Percentiles rank a stretch among this genome's conserved stretches.
Conservation (phyloP, 768 basidiomycete species). For the Leccinum incarnatum region DNA sequence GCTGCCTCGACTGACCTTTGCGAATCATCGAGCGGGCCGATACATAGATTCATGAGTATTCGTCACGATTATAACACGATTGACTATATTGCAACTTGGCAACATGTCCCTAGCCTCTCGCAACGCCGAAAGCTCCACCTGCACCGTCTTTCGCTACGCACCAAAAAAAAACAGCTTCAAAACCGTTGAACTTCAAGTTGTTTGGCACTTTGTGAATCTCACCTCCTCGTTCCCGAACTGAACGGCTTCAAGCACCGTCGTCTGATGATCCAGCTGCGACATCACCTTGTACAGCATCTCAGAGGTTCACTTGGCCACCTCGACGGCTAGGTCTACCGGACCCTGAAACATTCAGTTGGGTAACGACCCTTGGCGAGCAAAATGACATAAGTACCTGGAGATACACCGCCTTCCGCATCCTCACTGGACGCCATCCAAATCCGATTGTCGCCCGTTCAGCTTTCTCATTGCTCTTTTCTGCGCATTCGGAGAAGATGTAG, state of each 20-base stretch:
- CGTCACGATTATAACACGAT: no score
- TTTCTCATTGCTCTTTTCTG: no score
- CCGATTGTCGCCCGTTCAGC: no score
- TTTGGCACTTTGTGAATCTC: no score
- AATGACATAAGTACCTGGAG: slow-evolving; percentile 58
- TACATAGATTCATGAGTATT: no score
- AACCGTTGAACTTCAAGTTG: no score
- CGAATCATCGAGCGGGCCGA: no score
- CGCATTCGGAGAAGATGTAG: no score
- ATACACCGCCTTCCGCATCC: slow-evolving; percentile 39
- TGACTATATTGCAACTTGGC: slow-evolving; percentile 49
- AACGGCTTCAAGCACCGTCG: slow-evolving; percentile 77
- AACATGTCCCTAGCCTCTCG: slow-evolving; percentile 72
- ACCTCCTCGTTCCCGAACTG: slow-evolving; percentile 83
- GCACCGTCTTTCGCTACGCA: slow-evolving; percentile 40
- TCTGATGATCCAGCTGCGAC: slow-evolving; percentile 71
- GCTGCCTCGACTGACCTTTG: slow-evolving; percentile 54
- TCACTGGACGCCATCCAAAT: no score
- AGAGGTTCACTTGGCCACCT: slow-evolving; percentile 76
- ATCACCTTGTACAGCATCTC: slow-evolving; percentile 76
- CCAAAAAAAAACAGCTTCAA: no score
- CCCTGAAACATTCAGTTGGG: slow-evolving; percentile 50
- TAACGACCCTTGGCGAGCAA: not conserved
- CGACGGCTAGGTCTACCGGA: slow-evolving; percentile 82
- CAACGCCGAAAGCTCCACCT: slow-evolving; percentile 76